phyloP scores from a whole-genome alignment of 225 moss, liverwort and hornwort species.

The Climacium dendroides region DNA sequence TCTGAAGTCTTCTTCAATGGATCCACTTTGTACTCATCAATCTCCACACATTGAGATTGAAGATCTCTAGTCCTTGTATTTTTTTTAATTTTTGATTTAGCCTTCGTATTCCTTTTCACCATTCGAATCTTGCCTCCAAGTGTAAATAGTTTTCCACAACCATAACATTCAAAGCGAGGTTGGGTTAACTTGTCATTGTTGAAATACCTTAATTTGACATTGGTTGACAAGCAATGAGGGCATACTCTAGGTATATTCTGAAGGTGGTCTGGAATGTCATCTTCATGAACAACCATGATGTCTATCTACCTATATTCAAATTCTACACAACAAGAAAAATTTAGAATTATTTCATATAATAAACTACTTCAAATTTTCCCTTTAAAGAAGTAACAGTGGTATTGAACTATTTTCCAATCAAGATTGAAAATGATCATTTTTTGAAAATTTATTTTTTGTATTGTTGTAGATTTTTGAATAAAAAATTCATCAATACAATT shows the following conservation, averaged over 20 bases:
- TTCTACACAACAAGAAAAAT: background rate
- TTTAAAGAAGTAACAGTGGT: background rate
- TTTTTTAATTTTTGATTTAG: background rate
- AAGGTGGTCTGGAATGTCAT: background rate
- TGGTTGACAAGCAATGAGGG: background rate
- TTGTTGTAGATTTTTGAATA: too few relatives aligned
- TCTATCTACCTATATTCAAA: background rate
- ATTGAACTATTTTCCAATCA: background rate
- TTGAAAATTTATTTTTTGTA: too few relatives aligned
- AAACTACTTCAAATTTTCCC: background rate
- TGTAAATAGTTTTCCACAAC: background rate
- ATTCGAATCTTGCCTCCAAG: background rate
- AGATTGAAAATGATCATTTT: background rate
- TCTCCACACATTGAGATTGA: background rate
- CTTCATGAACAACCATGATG: background rate
- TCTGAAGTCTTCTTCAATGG: fast-evolving
- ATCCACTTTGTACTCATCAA: background rate
- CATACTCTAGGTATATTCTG: background rate
- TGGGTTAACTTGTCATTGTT: background rate
- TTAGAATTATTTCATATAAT: background rate
- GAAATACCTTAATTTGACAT: background rate
- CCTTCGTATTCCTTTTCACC: background rate
- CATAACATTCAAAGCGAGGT: background rate
- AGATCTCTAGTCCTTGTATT: too few relatives aligned
- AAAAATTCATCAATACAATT: background rate